Conservation (phyloP, 139 green algal species). For the Chlorella sorokiniana region DNA sequence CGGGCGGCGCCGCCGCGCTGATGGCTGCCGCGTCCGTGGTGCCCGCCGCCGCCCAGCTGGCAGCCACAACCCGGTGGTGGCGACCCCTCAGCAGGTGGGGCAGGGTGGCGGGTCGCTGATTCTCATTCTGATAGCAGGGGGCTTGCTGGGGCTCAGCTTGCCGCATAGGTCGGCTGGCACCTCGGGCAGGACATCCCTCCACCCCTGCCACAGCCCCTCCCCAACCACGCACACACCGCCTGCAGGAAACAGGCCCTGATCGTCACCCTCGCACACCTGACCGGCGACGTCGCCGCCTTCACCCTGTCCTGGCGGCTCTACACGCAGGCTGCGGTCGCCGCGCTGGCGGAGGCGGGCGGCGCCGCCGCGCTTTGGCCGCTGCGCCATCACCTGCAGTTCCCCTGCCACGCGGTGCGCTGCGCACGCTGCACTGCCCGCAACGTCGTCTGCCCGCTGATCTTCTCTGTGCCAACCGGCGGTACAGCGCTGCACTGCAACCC, state of each 20-base stretch:
- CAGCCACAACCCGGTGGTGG: not conserved
- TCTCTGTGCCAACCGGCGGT: no score
- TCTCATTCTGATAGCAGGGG: no score
- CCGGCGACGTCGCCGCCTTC: not conserved
- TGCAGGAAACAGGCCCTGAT: constrained; percentile 2
- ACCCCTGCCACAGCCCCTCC: no score
- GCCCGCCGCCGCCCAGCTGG: not conserved
- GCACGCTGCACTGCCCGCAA: not conserved
- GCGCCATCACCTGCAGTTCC: not conserved
- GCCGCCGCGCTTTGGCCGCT: not conserved
- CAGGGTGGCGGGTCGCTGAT: not conserved
- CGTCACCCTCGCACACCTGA: not conserved
- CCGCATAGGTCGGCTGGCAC: no score
- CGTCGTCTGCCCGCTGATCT: no score
- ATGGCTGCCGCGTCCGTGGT: not conserved
- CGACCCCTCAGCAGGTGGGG: not conserved
- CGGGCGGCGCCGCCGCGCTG: not conserved
- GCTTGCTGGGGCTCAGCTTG: no score
- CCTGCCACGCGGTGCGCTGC: not conserved
- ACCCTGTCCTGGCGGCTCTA: not conserved
- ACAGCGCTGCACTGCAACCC: no score
- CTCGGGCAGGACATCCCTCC: no score
- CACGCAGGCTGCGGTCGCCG: not conserved
- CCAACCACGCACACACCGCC: not conserved
- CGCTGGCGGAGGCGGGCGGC: not conserved